Evolutionary conservation across 495 filamentous ascomycete genomes (phyloP).

Genomic region (Aspergillus bertholletiae): DNA sequence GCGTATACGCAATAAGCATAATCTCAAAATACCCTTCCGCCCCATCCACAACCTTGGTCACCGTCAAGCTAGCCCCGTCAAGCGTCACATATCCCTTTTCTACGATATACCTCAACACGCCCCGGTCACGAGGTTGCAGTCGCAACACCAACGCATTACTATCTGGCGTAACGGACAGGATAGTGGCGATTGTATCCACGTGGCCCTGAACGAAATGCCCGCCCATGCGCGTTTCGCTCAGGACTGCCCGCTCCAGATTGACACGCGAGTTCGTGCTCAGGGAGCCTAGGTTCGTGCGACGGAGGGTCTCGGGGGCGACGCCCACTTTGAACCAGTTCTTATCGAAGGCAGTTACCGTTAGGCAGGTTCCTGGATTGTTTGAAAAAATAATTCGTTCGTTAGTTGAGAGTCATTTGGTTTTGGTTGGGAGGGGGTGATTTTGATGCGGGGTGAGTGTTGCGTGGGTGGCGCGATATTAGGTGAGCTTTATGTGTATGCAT

Average conservation of each 20-base stretch:
- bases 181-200: slow-evolving; percentile 81
- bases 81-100: slow-evolving; percentile 96
- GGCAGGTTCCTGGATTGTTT: slow-evolving; percentile 71
- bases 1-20: slow-evolving; percentile 98
- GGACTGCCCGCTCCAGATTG: slow-evolving; percentile 92
- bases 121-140: slow-evolving; percentile 64
- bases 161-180: slow-evolving; percentile 67
- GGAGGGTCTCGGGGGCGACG: slow-evolving; percentile 93
- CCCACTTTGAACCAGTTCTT: slow-evolving; percentile 80
- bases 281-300: slow-evolving; percentile 86
- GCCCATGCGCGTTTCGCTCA: slow-evolving; percentile 81
- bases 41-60: slow-evolving; percentile 73
- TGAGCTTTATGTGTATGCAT: too few species aligned
- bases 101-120: slow-evolving; percentile 78
- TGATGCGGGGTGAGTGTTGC: neutral
- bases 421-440: neutral
- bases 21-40: slow-evolving; percentile 88
- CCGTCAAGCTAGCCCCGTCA: slow-evolving; percentile 94
- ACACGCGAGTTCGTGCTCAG: slow-evolving; percentile 57
- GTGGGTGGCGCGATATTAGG: too few species aligned
- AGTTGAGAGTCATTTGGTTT: neutral
- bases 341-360: slow-evolving; percentile 84
- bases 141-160: slow-evolving; percentile 84
- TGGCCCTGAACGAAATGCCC: slow-evolving; percentile 80
- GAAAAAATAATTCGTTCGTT: too few species aligned